Conservation (phyloP, 139 green algal genomes). For the Deuterostichococcus epilithicus region DNA sequence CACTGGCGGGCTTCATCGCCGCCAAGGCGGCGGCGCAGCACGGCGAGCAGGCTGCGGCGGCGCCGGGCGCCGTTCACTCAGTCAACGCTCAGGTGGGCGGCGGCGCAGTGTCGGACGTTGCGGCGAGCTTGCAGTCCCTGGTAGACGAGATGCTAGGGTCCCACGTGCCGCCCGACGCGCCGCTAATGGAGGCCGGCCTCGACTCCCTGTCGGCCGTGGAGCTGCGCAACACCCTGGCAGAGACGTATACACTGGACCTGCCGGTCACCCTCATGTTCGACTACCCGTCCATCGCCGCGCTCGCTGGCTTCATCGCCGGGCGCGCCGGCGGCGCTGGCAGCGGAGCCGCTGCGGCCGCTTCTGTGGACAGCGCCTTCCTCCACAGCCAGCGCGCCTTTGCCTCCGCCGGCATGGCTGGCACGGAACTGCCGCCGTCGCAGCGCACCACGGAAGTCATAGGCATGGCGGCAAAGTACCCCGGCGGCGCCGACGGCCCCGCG, state of each 20-base stretch:
- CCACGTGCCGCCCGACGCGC: slow-evolving; percentile 11
- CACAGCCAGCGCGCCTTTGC: not conserved
- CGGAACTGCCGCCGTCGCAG: not conserved
- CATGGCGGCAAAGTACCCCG: slow-evolving; percentile 7
- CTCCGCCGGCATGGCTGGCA: not conserved
- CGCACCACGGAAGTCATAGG: not conserved
- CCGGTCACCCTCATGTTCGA: slow-evolving; percentile 32
- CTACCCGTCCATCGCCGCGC: slow-evolving; percentile 26
- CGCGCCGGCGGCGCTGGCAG: not conserved
- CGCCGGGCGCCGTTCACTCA: not conserved
- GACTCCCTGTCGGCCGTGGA: slow-evolving; percentile 65
- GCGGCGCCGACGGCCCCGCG: not conserved
- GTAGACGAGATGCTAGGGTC: slow-evolving; percentile 27
- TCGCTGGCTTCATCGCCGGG: slow-evolving; percentile 23
- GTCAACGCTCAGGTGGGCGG: slow-evolving; percentile 11
- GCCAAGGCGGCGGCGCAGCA: not conserved
- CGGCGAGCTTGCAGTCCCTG: not conserved
- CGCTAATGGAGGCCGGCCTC: slow-evolving; percentile 62
- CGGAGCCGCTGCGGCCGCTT: not conserved
- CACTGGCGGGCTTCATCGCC: slow-evolving; percentile 44
- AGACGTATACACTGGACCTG: slow-evolving; percentile 8
- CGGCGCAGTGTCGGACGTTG: not conserved
- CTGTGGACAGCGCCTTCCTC: not conserved
- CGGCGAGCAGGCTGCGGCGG: not conserved
- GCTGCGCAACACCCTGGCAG: slow-evolving; percentile 16